Base-by-base conservation (phyloP, 2,329 filamentous ascomycete genomes). In the Scedosporium minutisporum region DNA sequence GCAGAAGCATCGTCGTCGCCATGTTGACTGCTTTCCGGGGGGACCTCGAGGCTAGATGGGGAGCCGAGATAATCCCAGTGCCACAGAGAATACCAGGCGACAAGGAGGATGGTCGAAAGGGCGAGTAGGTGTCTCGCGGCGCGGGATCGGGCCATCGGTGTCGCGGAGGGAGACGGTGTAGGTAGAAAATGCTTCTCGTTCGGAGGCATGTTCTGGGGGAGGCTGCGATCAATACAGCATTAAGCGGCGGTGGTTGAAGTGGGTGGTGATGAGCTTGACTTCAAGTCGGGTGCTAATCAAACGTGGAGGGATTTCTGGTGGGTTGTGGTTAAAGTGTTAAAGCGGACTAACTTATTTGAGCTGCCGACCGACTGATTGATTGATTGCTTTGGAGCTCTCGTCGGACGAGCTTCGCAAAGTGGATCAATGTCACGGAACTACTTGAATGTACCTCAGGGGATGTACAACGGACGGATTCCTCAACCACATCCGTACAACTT, bases 31-130 rank as follows among this genome's bases (percentile, higher is more conserved):
- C 55, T 63, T 63, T 33, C 63, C 64, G 14, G 63, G 65, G 60
- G 64, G 29, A 9, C 23, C 10, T 38, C 29, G 46, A 21, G 25
- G 38, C 29, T 23, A 44, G 23, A 29, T 46, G 23, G 44, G 14
- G 18, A 25, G 10, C 12, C n/a, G 44, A 48, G 23, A 29, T 23
- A 33, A 16, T 60, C 42, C 58, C 44, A 67, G 14, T 55, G 51
- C 57, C 57, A 63, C 18, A 62, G 61, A 23, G 57, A 44, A 46
- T 57, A 64, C 64, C 67, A 70, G 57, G 68, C 63, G 60, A 69
- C 48, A 18, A 66, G 63, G 64, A 73, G 61, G 61, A 70, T 63
- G 61, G 71, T 65, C 58, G 69, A 29, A 61, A 68, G 21, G 14
- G 68, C 62, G 57, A 68, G 59, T 53, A 68, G 29, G 23, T 25